Conservation (phyloP, 2,329 filamentous ascomycete genomes). For the Sphaerulina vaccinii region DNA sequence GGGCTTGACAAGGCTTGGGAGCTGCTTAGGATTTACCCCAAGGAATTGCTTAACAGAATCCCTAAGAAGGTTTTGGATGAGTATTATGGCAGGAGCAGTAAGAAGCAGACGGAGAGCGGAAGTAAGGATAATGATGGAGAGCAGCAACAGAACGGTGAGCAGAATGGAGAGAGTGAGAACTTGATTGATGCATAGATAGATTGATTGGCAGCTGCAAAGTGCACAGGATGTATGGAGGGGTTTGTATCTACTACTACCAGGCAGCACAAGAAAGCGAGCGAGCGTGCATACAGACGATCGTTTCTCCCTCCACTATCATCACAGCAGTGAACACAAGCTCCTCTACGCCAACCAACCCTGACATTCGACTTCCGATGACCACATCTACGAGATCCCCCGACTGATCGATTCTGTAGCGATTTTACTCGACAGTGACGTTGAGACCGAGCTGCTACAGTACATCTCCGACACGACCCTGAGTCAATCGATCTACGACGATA, state of each 20-base stretch:
- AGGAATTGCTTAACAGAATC: slow-evolving; percentile 89
- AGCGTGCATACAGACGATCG: not conserved
- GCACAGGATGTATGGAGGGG: not conserved
- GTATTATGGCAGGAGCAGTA: slow-evolving; percentile 49
- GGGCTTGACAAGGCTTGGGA: slow-evolving; percentile 96
- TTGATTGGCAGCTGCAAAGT: not conserved
- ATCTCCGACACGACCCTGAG: no score
- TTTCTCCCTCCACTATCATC: no score
- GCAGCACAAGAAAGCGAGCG: not conserved
- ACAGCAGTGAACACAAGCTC: no score
- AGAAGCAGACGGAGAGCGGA: slow-evolving; percentile 47
- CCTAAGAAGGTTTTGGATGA: slow-evolving; percentile 55
- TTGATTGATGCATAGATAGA: slow-evolving; percentile 27
- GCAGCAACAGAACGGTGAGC: slow-evolving; percentile 33
- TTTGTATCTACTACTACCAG: not conserved
- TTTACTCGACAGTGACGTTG: no score
- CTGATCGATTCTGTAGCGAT: no score
- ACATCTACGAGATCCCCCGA: no score
- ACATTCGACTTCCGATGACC: no score
- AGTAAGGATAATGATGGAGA: slow-evolving; percentile 42
- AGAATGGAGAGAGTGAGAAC: slow-evolving; percentile 33
- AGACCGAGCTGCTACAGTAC: no score
- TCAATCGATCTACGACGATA: no score
- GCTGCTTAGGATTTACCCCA: slow-evolving; percentile 93
- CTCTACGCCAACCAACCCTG: no score